Evolutionary conservation across 1,139 yeast genomes (phyloP), one percentile per base, ranked within the genome.

Genomic region (Suhomyces bokatorum): DNA sequence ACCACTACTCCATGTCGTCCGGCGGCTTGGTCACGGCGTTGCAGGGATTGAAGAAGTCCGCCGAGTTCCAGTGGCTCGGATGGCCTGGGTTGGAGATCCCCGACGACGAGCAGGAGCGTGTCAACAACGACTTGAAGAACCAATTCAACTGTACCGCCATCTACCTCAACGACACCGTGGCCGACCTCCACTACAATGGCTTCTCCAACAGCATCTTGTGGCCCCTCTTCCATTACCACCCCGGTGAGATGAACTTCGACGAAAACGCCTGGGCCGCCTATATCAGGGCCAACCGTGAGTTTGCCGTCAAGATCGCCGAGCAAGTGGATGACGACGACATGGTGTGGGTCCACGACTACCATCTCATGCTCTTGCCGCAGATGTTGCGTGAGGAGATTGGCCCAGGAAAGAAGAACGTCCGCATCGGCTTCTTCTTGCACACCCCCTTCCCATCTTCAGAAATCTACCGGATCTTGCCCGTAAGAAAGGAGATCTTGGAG

Each of bases 391-490:
- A 80, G 48, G 82, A 78, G 53, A 70, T 85, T 45, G 80, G 82
- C 35, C 59, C 62, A 13, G 51, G 60, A 12, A 67, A 66, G 59
- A 73, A 77, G 50, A 80, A 84, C 57, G 82, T 90, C 41, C 80
- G 87, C 55, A 74, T 93, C 41, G 99, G 99, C 1, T 95, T 90
- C 70, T 95, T 95, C 69, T 74, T 95, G 52, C 99, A 95, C 63
- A 95, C 99, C 0, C 99, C 99, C 1, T 95, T 95, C 79, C 99
- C 99, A 17, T 87, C 96, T 9, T 85, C 95, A 43, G 99, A 95
- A 63, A 93, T 95, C 49, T 95, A 95, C 69, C 74, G 99, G 62
- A 91, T 95, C 47, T 73, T 95, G 57, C 99, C 99, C 0, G 99
- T 95, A 14, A 79, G 99, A 66, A 82, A 85, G 56, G 99, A 95